Evolutionary conservation across 129 eudicot genomes (phyloP).

Genomic region (Glebionis coronaria): DNA sequence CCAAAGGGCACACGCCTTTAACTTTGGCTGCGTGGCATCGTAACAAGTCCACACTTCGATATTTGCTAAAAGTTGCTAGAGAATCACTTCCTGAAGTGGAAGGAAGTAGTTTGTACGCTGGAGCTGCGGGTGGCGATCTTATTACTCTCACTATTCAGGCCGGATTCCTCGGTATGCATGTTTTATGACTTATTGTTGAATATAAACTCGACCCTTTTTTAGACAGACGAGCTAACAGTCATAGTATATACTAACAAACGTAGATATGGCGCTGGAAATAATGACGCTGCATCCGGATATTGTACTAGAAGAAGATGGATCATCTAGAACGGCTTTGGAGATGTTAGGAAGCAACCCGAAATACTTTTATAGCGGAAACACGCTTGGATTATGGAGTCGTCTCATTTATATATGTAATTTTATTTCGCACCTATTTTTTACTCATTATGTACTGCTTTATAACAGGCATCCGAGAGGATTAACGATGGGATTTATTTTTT

Average conservation of each 20-base stretch:
- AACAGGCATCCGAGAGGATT: too few relatives aligned
- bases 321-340: not conserved
- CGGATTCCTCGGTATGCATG: conserved; percentile 1
- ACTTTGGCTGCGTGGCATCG: conserved; percentile 8
- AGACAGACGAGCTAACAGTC: too few relatives aligned
- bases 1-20: not conserved
- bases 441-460: too few relatives aligned
- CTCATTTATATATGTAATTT: not conserved
- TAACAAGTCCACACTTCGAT: not conserved
- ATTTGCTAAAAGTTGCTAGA: not conserved
- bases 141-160: conserved; percentile 13
- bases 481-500: not conserved
- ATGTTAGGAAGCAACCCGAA: not conserved
- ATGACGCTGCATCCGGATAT: not conserved
- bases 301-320: not conserved
- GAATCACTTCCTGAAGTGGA: not conserved
- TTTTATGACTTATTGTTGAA: not conserved
- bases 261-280: not conserved
- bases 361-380: not conserved
- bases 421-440: not conserved
- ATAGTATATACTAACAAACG: not conserved
- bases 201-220: too few relatives aligned
- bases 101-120: conserved; percentile 3
- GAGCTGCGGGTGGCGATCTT: conserved; percentile 7
- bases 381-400: conserved; percentile 8